Evolutionary conservation across 2,329 filamentous ascomycete genomes (phyloP), one percentile per base, ranked within the genome.

Genomic region (Coniochaeta pulveracea): DNA sequence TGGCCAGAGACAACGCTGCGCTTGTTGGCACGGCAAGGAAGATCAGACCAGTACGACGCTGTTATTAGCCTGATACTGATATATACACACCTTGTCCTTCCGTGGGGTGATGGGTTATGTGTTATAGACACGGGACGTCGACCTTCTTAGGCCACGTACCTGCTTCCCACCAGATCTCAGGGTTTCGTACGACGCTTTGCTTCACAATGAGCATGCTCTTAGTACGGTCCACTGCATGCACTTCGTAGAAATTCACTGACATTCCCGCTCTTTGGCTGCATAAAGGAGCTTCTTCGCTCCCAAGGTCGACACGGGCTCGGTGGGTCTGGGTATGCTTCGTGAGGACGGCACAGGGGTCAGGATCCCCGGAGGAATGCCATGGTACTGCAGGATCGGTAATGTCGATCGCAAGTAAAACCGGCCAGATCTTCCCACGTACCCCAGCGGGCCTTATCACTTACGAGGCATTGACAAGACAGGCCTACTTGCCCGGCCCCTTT

Each of bases 371-470:
- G 18, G 12, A n/a, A 29, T 15, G 26, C 26, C 26, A 29, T 12
- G 26, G 18, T 29, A 10, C 12, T 10, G 26, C 26, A 29, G 26
- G 18, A 16, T 16, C 10, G 26, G 26, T 29, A 29, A 15, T 29
- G 26, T 15, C 12, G 26, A 29, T 29, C 26, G 26, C 12, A 12
- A 29, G 26, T 18, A 15, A 29, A 29, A 29, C 26, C 26, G 26
- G 26, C 26, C 26, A 18, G 26, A 29, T 14, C 26, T 29, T 12
- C 26, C 26, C n/a, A n/a, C n/a, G n/a, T 29, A 29, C 26, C 15
- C 26, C 11, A 16, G 26, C 26, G 26, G 18, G 26, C 26, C 12
- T 16, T 18, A 15, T 12, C 6, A 29, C 12, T 15, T 29, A 29
- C 26, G 22, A 29, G 12, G 12, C 26, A 18, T 12, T 11, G 26